Percentiles rank a stretch among this genome's conserved stretches.
These are phyloP conservation scores for Ophiostoma populinum DNA, from an alignment of 2,329 filamentous ascomycete species.

Conservation along the genomic window DNA sequence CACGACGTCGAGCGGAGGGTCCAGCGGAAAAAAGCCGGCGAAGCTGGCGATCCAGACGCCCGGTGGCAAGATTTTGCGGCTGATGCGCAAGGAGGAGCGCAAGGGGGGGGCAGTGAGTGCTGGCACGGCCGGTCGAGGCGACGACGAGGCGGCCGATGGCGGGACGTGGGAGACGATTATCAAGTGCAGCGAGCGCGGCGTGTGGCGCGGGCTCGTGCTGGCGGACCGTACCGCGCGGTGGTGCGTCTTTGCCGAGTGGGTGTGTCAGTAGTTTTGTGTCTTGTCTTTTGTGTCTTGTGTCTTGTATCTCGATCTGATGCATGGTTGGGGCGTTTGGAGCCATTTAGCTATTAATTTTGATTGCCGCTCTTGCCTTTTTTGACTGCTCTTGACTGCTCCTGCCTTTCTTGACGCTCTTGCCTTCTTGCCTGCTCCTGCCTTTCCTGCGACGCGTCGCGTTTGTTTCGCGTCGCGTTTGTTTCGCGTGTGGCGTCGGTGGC, in stretches of 20 bases:
- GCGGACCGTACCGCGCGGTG: constrained; percentile 71
- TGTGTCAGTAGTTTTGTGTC: constrained; percentile 25
- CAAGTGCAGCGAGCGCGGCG: constrained; percentile 68
- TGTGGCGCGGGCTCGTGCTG: constrained; percentile 66
- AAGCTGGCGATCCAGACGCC: constrained; percentile 92
- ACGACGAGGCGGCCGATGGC: constrained; percentile 48
- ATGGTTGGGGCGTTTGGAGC: no score
- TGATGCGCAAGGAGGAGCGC: constrained; percentile 65
- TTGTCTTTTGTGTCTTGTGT: not conserved
- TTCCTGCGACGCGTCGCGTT: no score
- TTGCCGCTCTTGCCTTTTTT: no score
- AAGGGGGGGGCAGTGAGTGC: constrained; percentile 26
- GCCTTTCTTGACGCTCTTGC: no score
- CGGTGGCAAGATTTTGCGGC: constrained; percentile 78
- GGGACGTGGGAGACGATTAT: constrained; percentile 81
- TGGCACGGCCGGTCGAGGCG: constrained; percentile 21
- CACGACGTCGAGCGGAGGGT: constrained; percentile 18
- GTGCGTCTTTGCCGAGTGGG: constrained; percentile 89
- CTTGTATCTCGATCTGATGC: not conserved
- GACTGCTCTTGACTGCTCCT: no score
- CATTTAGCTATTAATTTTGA: no score
- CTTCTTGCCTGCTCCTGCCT: no score
- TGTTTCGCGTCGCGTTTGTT: no score
- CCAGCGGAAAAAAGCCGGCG: constrained; percentile 60
- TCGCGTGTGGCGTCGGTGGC: no score